Percentiles rank a stretch among this genome's conserved stretches.
Conservation (phyloP, 306 rosid species). For the Inga leiocalycina region DNA sequence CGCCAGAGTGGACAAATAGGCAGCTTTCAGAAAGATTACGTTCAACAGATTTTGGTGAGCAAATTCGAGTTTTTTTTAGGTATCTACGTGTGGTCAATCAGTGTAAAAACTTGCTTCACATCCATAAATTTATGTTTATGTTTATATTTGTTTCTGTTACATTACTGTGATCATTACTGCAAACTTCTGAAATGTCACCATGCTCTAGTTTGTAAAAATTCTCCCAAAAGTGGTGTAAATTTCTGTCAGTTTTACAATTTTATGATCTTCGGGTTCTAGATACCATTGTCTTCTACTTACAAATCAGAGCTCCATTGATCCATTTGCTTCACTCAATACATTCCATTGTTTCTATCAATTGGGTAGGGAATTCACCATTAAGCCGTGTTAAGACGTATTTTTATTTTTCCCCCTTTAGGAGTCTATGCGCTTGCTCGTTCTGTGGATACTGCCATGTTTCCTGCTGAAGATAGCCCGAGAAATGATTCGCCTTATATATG, state of each 20-base stretch:
- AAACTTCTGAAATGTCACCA: background rate
- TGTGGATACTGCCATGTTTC: constrained; percentile 69
- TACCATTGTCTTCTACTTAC: background rate
- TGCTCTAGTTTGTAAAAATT: background rate
- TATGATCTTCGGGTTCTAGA: constrained; percentile 3
- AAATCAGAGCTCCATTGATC: background rate
- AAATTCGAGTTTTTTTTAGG: background rate
- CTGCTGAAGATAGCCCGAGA: constrained; percentile 68
- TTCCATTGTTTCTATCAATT: background rate
- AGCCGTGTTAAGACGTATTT: background rate
- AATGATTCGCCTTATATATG: constrained; percentile 52
- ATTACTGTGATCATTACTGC: background rate
- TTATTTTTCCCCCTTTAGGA: constrained; percentile 33
- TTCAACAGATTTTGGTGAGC: constrained; percentile 48
- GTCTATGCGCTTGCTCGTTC: constrained; percentile 59
- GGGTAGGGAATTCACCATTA: background rate
- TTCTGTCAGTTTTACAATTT: background rate
- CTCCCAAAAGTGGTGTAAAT: background rate
- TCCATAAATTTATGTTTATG: background rate
- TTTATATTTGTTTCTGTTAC: background rate
- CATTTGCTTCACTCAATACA: background rate
- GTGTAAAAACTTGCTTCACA: background rate
- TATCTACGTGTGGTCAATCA: background rate
- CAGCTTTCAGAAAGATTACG: constrained; percentile 39
- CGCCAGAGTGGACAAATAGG: constrained; percentile 39